phyloP scores from a whole-genome alignment of 805 yeast species.

The Starmerella etchellsii region DNA sequence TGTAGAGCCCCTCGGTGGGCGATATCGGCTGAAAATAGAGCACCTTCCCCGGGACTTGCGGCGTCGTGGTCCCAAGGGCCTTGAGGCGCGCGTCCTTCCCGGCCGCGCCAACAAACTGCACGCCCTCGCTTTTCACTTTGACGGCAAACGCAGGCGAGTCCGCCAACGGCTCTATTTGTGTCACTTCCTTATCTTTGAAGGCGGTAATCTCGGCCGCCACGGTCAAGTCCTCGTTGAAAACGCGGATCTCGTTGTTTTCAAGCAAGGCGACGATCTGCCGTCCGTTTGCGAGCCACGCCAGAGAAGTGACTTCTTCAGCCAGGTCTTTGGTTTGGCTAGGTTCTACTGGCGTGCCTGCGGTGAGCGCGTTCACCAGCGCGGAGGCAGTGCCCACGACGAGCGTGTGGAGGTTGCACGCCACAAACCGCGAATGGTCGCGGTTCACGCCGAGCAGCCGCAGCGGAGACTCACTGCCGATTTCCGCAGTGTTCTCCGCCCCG shows the following conservation, averaged over 20 bases:
- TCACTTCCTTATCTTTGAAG: background rate
- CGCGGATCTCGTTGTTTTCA: background rate
- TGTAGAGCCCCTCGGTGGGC: background rate
- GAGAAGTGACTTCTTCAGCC: background rate
- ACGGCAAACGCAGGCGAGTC: background rate
- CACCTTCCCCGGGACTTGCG: background rate
- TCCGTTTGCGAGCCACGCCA: constrained; percentile 11
- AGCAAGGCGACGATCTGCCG: constrained; percentile 9
- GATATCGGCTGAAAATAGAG: no score
- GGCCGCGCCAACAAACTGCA: background rate
- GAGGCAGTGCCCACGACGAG: constrained; percentile 12
- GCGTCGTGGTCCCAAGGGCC: background rate
- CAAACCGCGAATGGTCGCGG: constrained; percentile 6
- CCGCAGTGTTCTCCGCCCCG: background rate
- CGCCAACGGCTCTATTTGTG: background rate
- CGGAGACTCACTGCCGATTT: background rate
- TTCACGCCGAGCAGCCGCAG: constrained; percentile 2
- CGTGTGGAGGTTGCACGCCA: constrained; percentile 13
- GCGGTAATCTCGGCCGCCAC: background rate
- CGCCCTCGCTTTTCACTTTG: background rate
- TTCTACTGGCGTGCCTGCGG: background rate
- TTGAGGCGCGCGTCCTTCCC: background rate
- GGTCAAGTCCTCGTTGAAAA: background rate
- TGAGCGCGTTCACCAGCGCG: constrained; percentile 3
- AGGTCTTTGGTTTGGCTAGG: background rate